Evolutionary conservation across 2,329 filamentous ascomycete genomes (phyloP), one percentile per base, ranked within the genome.

Genomic region (Plectosphaerella plurivora): DNA sequence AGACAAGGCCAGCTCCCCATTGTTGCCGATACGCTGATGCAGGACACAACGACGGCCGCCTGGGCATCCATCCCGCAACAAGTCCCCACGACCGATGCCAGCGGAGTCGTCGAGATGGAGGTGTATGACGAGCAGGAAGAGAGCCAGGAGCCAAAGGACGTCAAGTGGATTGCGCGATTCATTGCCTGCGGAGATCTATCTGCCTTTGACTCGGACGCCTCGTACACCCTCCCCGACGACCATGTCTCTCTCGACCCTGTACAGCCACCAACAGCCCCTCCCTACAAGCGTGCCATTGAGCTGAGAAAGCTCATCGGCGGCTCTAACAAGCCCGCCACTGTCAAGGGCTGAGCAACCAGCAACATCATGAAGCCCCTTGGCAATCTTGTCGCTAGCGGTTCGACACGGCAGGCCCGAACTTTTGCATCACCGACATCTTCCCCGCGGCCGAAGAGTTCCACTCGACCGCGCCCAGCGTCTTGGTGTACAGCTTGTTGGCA

Each of bases 101-200:
- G 20, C 3, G 36, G 52, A 15, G 42, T 57, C 14, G 55, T 61
- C 4, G 59, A 62, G 35, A 53, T 63, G 47, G 67, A 68, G 22
- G 54, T 59, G 12, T 45, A 57, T 55, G 68, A 63, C 44, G 62
- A 58, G 20, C 54, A 54, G 3, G 62, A 60, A 48, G 59, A 62
- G 47, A 62, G 55, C 41, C 59, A 61, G 47, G 57, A 57, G 65
- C 52, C 53, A 28, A 49, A 65, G 53, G 59, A 70, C 49, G 52
- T 76, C 28, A 76, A 87, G 49, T 97, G 93, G 91, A 93, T 97
- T 60, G 91, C 92, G 4, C 91, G 93, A 0, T 99, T 99, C 66
- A 82, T 99, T 62, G 92, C 94, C n/a, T 99, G 94, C 67, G 94
- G 94, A 45, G 94, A 99, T 70, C 78, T 99, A 50, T 95, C 91